Evolutionary conservation across 2,329 filamentous ascomycete species (phyloP).

Genomic region (Apiospora sp.): DNA sequence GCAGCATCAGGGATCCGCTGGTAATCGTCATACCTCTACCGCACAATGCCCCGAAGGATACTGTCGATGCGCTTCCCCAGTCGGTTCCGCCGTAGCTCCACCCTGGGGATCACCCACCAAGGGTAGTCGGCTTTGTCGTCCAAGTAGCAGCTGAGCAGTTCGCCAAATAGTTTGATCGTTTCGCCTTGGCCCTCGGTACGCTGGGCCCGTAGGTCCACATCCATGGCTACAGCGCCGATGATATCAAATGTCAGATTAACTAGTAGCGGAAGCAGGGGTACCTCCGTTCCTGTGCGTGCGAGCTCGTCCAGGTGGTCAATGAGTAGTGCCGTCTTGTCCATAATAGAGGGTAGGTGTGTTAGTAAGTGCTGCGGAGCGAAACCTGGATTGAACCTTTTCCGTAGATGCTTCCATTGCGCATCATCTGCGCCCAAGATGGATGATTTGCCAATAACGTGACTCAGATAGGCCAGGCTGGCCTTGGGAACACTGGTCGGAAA

Average conservation of each 20-base stretch:
- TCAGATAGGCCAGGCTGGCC: not conserved
- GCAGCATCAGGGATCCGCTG: not conserved
- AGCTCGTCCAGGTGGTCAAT: constrained; percentile 38
- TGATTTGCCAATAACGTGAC: not conserved
- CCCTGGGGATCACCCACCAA: constrained; percentile 33
- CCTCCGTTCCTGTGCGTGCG: constrained; percentile 37
- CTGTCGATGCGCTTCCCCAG: constrained; percentile 35
- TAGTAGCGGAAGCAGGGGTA: constrained; percentile 37
- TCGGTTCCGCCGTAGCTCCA: constrained; percentile 26
- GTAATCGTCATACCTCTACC: not conserved
- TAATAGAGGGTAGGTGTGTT: not conserved
- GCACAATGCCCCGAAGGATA: not conserved
- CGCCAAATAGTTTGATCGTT: constrained; percentile 41
- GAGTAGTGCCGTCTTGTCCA: not conserved
- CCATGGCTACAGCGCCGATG: constrained; percentile 47
- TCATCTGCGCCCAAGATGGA: not conserved
- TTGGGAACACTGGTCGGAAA: not conserved
- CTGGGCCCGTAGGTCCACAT: constrained; percentile 45
- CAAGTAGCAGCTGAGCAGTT: constrained; percentile 38
- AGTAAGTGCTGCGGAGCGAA: not conserved
- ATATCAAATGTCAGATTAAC: constrained; percentile 50
- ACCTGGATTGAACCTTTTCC: not conserved
- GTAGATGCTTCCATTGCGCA: not conserved
- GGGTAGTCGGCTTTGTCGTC: constrained; percentile 33
- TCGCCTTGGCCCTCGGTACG: constrained; percentile 38